These are phyloP conservation scores for Tolypocladium sp. DNA, from an alignment of 2,329 filamentous ascomycete genomes.

Conservation along the genomic window DNA sequence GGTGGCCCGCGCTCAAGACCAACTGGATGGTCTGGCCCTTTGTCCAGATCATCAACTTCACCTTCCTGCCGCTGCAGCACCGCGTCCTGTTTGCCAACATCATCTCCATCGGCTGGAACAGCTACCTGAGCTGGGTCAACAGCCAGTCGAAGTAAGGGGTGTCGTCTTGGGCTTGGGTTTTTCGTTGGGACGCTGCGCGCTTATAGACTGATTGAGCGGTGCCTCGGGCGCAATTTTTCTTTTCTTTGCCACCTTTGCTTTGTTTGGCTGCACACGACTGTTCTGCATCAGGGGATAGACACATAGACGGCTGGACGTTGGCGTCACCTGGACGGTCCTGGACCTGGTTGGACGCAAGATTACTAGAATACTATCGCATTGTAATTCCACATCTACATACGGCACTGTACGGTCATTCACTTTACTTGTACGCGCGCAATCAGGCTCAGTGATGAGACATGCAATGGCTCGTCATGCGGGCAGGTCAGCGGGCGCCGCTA, in stretches of 20 bases:
- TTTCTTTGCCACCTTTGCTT: background rate
- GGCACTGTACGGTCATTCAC: background rate
- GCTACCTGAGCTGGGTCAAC: constrained; percentile 54
- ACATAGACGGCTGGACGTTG: background rate
- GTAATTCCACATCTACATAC: background rate
- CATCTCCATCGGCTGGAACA: constrained; percentile 60
- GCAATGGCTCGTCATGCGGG: background rate
- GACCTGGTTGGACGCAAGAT: background rate
- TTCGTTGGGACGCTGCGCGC: background rate
- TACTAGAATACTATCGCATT: background rate
- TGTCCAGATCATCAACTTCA: constrained; percentile 83
- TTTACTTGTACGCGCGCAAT: background rate
- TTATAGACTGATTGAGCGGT: background rate
- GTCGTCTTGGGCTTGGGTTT: background rate
- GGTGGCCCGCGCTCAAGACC: constrained; percentile 61
- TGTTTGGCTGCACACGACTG: background rate
- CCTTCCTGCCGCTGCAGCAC: constrained; percentile 73
- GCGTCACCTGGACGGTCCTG: background rate
- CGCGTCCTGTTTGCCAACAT: constrained; percentile 81
- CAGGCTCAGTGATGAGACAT: background rate
- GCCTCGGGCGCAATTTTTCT: background rate
- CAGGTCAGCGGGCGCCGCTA: background rate
- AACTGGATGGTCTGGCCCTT: constrained; percentile 86
- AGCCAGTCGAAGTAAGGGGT: constrained; percentile 21
- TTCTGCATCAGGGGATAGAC: background rate